Evolutionary conservation across 1,284 basidiomycete species (phyloP).

Genomic region (Ceratobasidium sp.): DNA sequence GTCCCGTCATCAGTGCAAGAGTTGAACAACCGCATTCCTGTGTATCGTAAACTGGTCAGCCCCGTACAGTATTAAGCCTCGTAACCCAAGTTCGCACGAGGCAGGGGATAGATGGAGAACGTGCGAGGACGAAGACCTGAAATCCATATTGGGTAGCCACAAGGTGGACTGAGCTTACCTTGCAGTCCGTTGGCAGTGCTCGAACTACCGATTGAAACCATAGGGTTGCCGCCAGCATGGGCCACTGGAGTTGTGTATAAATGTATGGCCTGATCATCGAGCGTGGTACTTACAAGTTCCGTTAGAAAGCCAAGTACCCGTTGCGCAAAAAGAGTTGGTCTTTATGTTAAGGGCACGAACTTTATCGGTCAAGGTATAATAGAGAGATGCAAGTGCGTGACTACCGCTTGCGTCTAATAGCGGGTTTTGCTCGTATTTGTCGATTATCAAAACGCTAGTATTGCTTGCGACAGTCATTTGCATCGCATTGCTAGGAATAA

Average conservation of each 20-base stretch:
- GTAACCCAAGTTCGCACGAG: no score
- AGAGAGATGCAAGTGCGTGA: constrained; percentile 79
- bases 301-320: constrained; percentile 76
- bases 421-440: constrained; percentile 87
- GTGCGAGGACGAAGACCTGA: no score
- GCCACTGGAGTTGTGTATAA: constrained; percentile 55
- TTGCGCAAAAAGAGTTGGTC: constrained; percentile 90
- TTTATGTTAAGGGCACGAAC: constrained; percentile 68
- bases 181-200: background rate
- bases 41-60: no score
- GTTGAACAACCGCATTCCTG: constrained; percentile 73
- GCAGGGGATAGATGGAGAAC: no score
- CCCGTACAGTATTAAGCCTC: no score
- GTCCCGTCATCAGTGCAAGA: constrained; percentile 61
- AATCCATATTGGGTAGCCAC: no score
- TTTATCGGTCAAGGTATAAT: constrained; percentile 68
- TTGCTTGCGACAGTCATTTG: constrained; percentile 74
- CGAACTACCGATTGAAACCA: constrained; percentile 51
- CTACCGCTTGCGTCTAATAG: constrained; percentile 55
- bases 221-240: constrained; percentile 79
- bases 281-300: constrained; percentile 56
- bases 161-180: background rate
- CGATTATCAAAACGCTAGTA: constrained; percentile 74
- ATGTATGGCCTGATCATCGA: no score
- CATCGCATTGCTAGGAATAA: constrained; percentile 63